Evolutionary conservation across 2,329 filamentous ascomycete genomes (phyloP), one percentile per base, ranked within the genome.

Genomic region (Exophiala bonariae): DNA sequence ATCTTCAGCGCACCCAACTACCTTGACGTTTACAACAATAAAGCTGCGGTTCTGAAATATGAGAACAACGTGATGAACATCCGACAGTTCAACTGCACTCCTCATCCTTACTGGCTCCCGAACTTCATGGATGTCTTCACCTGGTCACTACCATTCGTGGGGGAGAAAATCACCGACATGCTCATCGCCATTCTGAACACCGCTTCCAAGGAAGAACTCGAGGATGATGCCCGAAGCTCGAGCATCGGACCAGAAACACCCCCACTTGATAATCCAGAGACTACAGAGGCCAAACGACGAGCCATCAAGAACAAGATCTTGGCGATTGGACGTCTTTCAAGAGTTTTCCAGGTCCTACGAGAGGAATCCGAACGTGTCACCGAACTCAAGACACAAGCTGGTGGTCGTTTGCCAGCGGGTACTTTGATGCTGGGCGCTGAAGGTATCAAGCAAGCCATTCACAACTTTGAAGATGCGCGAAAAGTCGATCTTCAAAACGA

Each of bases 31-130:
- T 99, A 99, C 75, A 99, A 99, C 82, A 99, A 99, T 80, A 99
- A 99, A 77, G 93, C 93, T 2, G 93, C 93, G 1, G 93, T 99
- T 32, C 77, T 99, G 62, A 99, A 99, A 75, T 99, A 99, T 68
- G 93, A 99, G 75, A 99, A 99, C 73, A 99, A 99, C 65, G 93
- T 99, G 52, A 99, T 99, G 93, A 99, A 99, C 77, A 99, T 99
- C 66, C 83, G 93, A 50, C 93, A 99, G 71, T 99, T 99, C 77
- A 99, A 99, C 78, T 99, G 92, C 80, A 97, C 93, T 17, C 93
- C 93, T 26, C 93, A 99, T 69, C 93, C 93, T 5, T 99, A 99
- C 77, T 99, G 93, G 93, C 81, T 99, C 39, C 93, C 93, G 45
- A 99, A 99, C 76, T 99, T 99, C 67, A 99, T 99, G 93, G 93